Conservation (phyloP, 1,284 basidiomycete species). For the Austroboletus novae-zelandiae region DNA sequence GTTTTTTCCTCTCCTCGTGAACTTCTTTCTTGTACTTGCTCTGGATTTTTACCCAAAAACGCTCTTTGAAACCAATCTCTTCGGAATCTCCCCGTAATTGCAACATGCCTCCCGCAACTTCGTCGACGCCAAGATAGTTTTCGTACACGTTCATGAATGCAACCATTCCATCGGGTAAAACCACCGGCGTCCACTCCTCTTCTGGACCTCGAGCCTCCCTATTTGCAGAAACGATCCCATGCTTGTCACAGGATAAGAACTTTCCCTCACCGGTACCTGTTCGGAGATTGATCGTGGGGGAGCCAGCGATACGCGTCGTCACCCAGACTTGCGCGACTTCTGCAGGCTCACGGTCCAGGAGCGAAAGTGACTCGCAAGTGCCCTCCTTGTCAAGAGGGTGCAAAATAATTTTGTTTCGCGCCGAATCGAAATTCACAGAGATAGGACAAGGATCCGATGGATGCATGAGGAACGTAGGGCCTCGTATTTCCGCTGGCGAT, state of each 20-base stretch:
- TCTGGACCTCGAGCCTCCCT: constrained; percentile 82
- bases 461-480: constrained; percentile 79
- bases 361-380: constrained; percentile 37
- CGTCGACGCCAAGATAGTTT: constrained; percentile 79
- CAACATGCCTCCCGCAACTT: constrained; percentile 76
- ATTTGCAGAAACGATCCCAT: constrained; percentile 79
- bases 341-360: constrained; percentile 65
- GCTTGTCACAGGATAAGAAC: constrained; percentile 81
- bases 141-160: constrained; percentile 85
- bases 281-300: constrained; percentile 77
- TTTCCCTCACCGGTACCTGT: constrained; percentile 83
- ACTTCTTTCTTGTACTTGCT: constrained; percentile 88
- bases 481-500: constrained; percentile 68
- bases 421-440: constrained; percentile 75
- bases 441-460: constrained; percentile 73
- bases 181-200: constrained; percentile 82
- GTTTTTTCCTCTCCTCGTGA: constrained; percentile 75
- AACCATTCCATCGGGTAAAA: constrained; percentile 75
- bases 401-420: constrained; percentile 67
- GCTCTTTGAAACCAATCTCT: constrained; percentile 74
- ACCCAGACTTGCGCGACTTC: constrained; percentile 90
- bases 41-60: constrained; percentile 89
- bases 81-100: constrained; percentile 83
- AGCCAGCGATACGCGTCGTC: constrained; percentile 74
- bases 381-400: constrained; percentile 63